Percentiles rank a stretch among this genome's conserved stretches.
These are phyloP conservation scores for Dalbergia oliveri DNA, from an alignment of 306 rosid species.

Conservation along the genomic window DNA sequence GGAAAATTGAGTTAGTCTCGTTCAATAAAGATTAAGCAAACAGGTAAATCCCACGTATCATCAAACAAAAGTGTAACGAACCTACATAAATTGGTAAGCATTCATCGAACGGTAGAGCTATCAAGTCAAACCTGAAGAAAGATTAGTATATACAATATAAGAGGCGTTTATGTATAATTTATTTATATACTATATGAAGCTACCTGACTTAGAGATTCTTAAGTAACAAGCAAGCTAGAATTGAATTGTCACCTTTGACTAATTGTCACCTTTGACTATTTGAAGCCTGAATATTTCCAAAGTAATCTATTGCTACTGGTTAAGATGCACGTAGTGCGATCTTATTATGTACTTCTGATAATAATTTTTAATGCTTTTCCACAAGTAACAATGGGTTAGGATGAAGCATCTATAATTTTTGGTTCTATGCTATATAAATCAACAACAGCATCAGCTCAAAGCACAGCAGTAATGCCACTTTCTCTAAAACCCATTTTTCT, in stretches of 20 bases:
- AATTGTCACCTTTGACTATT: too few species aligned
- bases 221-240: neutral
- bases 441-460: neutral
- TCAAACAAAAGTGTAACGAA: too few species aligned
- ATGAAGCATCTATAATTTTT: neutral
- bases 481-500: neutral
- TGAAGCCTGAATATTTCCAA: neutral
- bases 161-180: neutral
- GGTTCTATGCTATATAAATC: neutral
- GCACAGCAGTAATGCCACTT: neutral
- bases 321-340: neutral
- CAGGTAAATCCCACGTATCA: too few species aligned
- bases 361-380: too few species aligned
- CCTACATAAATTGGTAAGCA: too few species aligned
- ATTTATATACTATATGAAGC: neutral
- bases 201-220: neutral
- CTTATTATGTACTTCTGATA: neutral
- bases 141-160: too few species aligned
- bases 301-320: neutral
- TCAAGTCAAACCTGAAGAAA: too few species aligned
- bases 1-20: too few species aligned
- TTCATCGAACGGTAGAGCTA: too few species aligned
- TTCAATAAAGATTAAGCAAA: too few species aligned
- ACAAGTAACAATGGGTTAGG: too few species aligned
- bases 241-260: neutral